phyloP scores from a whole-genome alignment of 2,329 filamentous ascomycete species.

The Biscogniauxia sp. region DNA sequence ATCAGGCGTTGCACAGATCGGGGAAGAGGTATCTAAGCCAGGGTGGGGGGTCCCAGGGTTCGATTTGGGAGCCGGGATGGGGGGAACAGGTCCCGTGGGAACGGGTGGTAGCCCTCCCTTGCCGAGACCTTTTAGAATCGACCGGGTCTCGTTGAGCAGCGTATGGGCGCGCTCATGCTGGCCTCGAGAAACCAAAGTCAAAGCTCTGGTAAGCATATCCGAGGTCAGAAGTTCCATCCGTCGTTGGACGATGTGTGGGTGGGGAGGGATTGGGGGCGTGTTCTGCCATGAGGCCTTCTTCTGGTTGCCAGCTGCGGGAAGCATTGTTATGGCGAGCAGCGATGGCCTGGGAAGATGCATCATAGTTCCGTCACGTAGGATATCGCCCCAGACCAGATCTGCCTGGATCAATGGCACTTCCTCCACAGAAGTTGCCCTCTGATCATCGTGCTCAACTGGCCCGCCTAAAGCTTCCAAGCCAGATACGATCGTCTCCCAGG shows the following conservation, averaged over 20 bases:
- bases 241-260: conserved; percentile 90
- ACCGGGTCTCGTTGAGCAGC: conserved; percentile 86
- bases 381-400: conserved; percentile 89
- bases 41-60: conserved; percentile 50
- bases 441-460: conserved; percentile 80
- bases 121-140: conserved; percentile 91
- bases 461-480: conserved; percentile 91
- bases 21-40: conserved; percentile 40
- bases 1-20: conserved; percentile 48
- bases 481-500: conserved; percentile 96
- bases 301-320: conserved; percentile 64
- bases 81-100: conserved; percentile 26
- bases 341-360: conserved; percentile 87
- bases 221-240: conserved; percentile 97
- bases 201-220: conserved; percentile 91
- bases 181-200: conserved; percentile 85
- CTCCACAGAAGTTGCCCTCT: conserved; percentile 80
- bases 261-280: conserved; percentile 84
- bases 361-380: conserved; percentile 81
- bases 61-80: conserved; percentile 37
- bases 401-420: conserved; percentile 94
- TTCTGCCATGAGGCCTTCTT: conserved; percentile 64
- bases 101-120: conserved; percentile 93
- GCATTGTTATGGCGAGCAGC: conserved; percentile 91
- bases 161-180: conserved; percentile 94